Evolutionary conservation across 192 early-diverging fungal genomes (phyloP), one percentile per base, ranked within the genome.

Genomic region (Diversispora epigaea): DNA sequence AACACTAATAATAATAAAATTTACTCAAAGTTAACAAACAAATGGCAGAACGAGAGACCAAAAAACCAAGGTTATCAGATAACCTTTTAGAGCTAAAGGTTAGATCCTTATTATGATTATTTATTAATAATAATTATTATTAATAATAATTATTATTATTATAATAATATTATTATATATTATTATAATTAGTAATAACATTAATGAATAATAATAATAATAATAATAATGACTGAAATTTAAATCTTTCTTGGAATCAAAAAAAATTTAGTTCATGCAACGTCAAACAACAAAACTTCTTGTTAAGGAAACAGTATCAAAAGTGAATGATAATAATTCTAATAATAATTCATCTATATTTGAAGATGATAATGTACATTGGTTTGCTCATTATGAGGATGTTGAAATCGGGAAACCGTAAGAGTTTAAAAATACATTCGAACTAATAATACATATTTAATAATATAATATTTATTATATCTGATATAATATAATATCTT

Each of bases 371-470:
- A 77, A 81, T 56, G 74, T 77, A 6, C 80, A 81, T 6, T 81
- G 80, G 80, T 71, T 78, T 15, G 43, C 78, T 25, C 75, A 77
- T 25, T 61, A 78, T 1, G 63, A 76, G 14, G 45, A 43, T 15
- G 22, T 77, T 6, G 80, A 81, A n/a, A 54, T 78, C 21, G 75
- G 77, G 11, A 78, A 81, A 40, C 77, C 80, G 80, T 81, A 81
- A 45, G 77, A 47, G 9, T 7, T 25, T 8, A 15, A 46, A 32
- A 32, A 32, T 32, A 32, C 25, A 32, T 32, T 32, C 25, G 25
- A 32, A 32, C 25, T 32, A 32, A 32, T 32, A 32, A 32, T 32
- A 32, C 25, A 32, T 32, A 32, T 32, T 32, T 32, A n/a, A n/a
- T n/a, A n/a, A n/a, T n/a, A n/a, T n/a, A n/a, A n/a, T n/a, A n/a